These are phyloP conservation scores for Monosporascus ibericus DNA, from an alignment of 2,329 filamentous ascomycete species.

Conservation along the genomic window DNA sequence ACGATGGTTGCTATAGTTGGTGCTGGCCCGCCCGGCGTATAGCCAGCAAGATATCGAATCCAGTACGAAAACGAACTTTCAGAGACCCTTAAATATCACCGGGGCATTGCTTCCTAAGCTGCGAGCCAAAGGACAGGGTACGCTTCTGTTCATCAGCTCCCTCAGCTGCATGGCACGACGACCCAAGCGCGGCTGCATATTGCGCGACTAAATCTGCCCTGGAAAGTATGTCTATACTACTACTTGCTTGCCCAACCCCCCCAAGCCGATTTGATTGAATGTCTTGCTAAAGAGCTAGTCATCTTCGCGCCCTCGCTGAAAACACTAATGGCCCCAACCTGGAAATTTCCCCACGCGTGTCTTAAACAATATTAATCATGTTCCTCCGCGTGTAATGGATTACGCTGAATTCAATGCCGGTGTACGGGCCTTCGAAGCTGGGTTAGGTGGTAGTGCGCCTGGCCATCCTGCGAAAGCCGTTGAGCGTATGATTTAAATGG, in stretches of 20 bases:
- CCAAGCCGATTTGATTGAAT: too few species aligned
- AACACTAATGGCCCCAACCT: slow-evolving; percentile 30
- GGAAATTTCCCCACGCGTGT: slow-evolving; percentile 34
- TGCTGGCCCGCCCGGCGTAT: slow-evolving; percentile 2
- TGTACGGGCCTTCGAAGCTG: slow-evolving; percentile 9
- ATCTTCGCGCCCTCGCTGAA: slow-evolving; percentile 23
- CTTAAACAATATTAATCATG: slow-evolving; percentile 28
- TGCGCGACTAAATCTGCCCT: slow-evolving; percentile 19
- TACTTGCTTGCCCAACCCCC: too few species aligned
- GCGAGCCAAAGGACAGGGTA: slow-evolving; percentile 23
- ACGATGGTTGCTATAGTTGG: too few species aligned
- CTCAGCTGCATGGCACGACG: slow-evolving; percentile 27
- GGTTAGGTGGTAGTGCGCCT: slow-evolving; percentile 10
- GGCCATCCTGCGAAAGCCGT: slow-evolving; percentile 29
- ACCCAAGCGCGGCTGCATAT: slow-evolving; percentile 21
- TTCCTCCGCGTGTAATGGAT: slow-evolving; percentile 14
- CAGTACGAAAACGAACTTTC: slow-evolving; percentile 30
- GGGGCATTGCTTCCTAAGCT: slow-evolving; percentile 27
- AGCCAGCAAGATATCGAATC: slow-evolving; percentile 22
- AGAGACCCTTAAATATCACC: slow-evolving; percentile 31
- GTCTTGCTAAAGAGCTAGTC: slow-evolving; percentile 6
- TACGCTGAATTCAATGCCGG: slow-evolving; percentile 27
- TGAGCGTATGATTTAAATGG: slow-evolving; percentile 46
- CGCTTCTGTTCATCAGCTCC: slow-evolving; percentile 29
- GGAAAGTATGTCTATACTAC: slow-evolving; percentile 8